A percentile compares a stretch with the other conserved stretches of the same genome.
phyloP scores from a whole-genome alignment of 202 grass and related monocot genomes.

The Setaria italica region DNA sequence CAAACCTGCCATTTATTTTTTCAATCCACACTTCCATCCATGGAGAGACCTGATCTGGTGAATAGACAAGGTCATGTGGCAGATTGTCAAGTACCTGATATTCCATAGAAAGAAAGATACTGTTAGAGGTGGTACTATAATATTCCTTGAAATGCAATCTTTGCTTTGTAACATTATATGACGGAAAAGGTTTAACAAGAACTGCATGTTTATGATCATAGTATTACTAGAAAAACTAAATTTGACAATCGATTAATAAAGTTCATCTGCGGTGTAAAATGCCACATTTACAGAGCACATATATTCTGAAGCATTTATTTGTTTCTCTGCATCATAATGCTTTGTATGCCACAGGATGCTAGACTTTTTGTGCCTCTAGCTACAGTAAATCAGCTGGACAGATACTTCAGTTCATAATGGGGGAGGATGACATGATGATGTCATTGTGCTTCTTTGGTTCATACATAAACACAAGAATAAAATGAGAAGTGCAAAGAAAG shows the following conservation, averaged over 20 bases:
- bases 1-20: constrained; percentile 73
- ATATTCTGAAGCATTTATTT: background rate
- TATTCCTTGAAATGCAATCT: constrained; percentile 26
- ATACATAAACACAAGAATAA: constrained; percentile 5
- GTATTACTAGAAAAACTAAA: background rate
- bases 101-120: constrained; percentile 48
- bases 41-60: constrained; percentile 81
- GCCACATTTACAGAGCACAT: background rate
- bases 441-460: constrained; percentile 1
- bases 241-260: background rate
- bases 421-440: background rate
- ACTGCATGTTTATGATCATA: constrained; percentile 20
- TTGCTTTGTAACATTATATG: constrained; percentile 29
- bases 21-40: constrained; percentile 99
- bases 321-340: background rate
- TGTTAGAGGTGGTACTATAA: background rate
- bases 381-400: constrained; percentile 3
- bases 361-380: constrained; percentile 11
- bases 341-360: constrained; percentile 2
- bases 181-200: background rate
- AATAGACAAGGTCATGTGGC: constrained; percentile 96
- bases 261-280: background rate
- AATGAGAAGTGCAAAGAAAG: constrained; percentile 13
- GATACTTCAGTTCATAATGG: constrained; percentile 20
- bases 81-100: constrained; percentile 98